These are phyloP conservation scores for Lolium perenne DNA, from an alignment of 176 grass and related monocot species.

Conservation along the genomic window DNA sequence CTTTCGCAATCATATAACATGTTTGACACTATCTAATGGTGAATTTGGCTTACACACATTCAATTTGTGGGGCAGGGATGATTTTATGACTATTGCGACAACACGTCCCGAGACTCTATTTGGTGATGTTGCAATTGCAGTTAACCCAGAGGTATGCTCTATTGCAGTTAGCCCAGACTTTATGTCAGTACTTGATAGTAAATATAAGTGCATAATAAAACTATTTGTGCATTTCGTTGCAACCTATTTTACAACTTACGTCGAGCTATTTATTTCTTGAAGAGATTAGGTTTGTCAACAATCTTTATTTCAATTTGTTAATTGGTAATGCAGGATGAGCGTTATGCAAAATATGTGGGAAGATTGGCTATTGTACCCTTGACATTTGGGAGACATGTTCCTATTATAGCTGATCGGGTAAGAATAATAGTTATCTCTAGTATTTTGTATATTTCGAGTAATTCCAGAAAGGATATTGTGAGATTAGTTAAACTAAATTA, in stretches of 20 bases:
- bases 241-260: constrained; percentile 14
- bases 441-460: constrained; percentile 33
- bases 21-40: constrained; percentile 11
- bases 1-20: constrained; percentile 23
- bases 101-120: constrained; percentile 97
- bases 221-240: neutral
- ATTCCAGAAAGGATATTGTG: neutral
- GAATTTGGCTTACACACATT: constrained; percentile 22
- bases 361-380: constrained; percentile 93
- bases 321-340: constrained; percentile 71
- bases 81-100: constrained; percentile 96
- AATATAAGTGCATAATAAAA: constrained; percentile 4
- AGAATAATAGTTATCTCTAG: constrained; percentile 28
- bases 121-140: constrained; percentile 95
- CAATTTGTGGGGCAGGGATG: constrained; percentile 58
- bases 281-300: constrained; percentile 10
- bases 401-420: constrained; percentile 96
- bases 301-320: constrained; percentile 21
- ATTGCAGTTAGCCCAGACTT: constrained; percentile 4
- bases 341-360: constrained; percentile 84
- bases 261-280: constrained; percentile 32
- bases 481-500: constrained; percentile 36
- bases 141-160: constrained; percentile 75
- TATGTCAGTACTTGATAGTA: constrained; percentile 6
- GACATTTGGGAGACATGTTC: constrained; percentile 94